Base-by-base conservation (phyloP, 805 yeast genomes). In the Hanseniaspora valbyensis region DNA sequence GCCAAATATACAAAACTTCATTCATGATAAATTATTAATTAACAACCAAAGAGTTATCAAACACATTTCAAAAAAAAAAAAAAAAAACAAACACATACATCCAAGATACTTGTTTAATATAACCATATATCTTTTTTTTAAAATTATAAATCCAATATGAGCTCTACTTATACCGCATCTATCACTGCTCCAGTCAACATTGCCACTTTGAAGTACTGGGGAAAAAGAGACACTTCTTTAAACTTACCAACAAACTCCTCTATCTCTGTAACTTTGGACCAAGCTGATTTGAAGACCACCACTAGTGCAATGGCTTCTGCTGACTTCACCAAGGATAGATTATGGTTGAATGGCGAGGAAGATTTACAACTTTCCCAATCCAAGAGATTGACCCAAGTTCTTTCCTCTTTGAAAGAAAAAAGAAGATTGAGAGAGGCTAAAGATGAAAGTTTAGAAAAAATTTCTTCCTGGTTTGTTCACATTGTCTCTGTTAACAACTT, bases 151-250 rank as follows among this genome's bases (percentile, higher is more conserved):
- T 22, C 9, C 32, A 39, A 18, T 19, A 77, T 77, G 81, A 53
- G 73, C 9, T 25, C 22, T 32, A 69, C 83, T 34, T 76, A 76
- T 66, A 66, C 77, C 13, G 92, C 95, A 9, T 79, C 95, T 4
- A 80, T 84, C 44, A 87, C 96, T 39, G 97, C 98, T 2, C 98
- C 98, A 14, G 98, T 90, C 49, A 90, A 90, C 66, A 90, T 90
- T 66, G 98, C 98, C 39, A 92, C 97, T 36, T 74, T 92, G 56
- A 92, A 92, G 69, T 92, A 92, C 71, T 92, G 99, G 99, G 99
- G 99, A 44, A 92, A 92, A 69, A 78, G 98, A 62, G 97, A 92
- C 67, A 81, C 79, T 55, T 71, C 73, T 43, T 76, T 92, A 61
- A 92, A 92, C 63, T 72, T 92, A 49, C 99, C 99, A 44, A 92